Percentiles rank a stretch among this genome's conserved stretches.
Evolutionary conservation across 768 basidiomycete genomes (phyloP).

Genomic region (Tulasnella sp.): DNA sequence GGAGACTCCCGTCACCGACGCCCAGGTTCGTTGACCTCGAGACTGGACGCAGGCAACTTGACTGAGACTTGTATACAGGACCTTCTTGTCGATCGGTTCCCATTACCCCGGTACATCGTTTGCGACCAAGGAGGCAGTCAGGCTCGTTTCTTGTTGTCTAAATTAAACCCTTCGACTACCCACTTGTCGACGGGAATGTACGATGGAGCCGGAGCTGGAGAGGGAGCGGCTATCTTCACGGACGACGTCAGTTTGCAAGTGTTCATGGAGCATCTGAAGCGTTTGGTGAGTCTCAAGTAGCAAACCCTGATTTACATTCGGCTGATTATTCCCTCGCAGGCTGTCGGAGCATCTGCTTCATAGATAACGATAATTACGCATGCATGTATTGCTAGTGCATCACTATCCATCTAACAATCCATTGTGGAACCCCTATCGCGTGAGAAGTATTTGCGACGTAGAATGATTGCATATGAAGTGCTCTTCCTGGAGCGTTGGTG

Average conservation of each 20-base stretch:
- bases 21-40: conserved; percentile 54
- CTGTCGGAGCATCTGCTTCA: conserved; percentile 32
- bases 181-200: conserved; percentile 90
- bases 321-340: conserved; percentile 16
- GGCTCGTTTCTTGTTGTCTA: conserved; percentile 94
- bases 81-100: conserved; percentile 89
- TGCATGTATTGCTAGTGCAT: conserved; percentile 10
- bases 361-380: conserved; percentile 20
- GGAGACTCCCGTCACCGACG: conserved; percentile 80
- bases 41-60: background rate
- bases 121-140: conserved; percentile 97
- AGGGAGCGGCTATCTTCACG: conserved; percentile 94
- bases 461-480: too few relatives aligned
- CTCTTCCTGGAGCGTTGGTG: background rate
- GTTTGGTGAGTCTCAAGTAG: conserved; percentile 53
- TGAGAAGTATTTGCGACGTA: background rate
- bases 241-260: conserved; percentile 97
- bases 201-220: conserved; percentile 62
- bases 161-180: conserved; percentile 96
- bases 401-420: conserved; percentile 1
- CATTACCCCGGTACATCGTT: conserved; percentile 96
- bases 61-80: conserved; percentile 52
- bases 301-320: background rate
- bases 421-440: background rate
- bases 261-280: conserved; percentile 96